phyloP scores from a whole-genome alignment of 805 yeast species.

The Aciculoconidium aculeatum region DNA sequence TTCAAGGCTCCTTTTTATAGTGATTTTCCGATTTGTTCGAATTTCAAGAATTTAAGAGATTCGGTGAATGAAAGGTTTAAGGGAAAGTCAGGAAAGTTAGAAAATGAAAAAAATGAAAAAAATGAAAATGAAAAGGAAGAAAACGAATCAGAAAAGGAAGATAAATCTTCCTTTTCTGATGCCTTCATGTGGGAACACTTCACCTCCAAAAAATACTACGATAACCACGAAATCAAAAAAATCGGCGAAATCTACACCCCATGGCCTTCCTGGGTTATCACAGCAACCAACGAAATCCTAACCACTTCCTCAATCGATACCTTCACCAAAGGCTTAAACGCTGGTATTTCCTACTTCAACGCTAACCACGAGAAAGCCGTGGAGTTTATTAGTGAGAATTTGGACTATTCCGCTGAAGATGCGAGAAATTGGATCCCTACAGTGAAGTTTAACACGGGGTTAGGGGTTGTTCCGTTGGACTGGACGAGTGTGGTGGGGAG shows the following conservation, averaged over 20 bases:
- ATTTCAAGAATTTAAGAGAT: slow-evolving; percentile 70
- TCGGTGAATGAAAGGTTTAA: slow-evolving; percentile 56
- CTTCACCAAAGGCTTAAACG: slow-evolving; percentile 51
- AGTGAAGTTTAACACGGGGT: slow-evolving; percentile 51
- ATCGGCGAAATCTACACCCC: slow-evolving; percentile 91
- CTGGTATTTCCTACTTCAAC: slow-evolving; percentile 65
- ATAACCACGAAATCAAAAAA: slow-evolving; percentile 67
- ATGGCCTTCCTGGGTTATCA: slow-evolving; percentile 93
- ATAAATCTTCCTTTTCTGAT: slow-evolving; percentile 41
- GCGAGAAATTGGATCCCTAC: slow-evolving; percentile 79
- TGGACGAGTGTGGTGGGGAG: slow-evolving; percentile 45
- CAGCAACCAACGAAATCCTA: slow-evolving; percentile 38
- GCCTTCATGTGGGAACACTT: slow-evolving; percentile 97
- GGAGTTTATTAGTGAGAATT: slow-evolving; percentile 53
- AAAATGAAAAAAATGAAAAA: too few relatives aligned
- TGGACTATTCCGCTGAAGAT: slow-evolving; percentile 74
- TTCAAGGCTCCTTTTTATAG: slow-evolving; percentile 49
- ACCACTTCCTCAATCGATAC: slow-evolving; percentile 17
- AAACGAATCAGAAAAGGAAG: slow-evolving; percentile 2
- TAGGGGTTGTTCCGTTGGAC: slow-evolving; percentile 37
- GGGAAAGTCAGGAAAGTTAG: slow-evolving; percentile 25
- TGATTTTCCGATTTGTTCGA: slow-evolving; percentile 54
- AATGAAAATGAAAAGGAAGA: slow-evolving; percentile 27
- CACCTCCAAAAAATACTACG: slow-evolving; percentile 83
- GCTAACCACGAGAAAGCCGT: slow-evolving; percentile 59